Base-by-base conservation (phyloP, 768 basidiomycete genomes). In the Naganishia kalamii region DNA sequence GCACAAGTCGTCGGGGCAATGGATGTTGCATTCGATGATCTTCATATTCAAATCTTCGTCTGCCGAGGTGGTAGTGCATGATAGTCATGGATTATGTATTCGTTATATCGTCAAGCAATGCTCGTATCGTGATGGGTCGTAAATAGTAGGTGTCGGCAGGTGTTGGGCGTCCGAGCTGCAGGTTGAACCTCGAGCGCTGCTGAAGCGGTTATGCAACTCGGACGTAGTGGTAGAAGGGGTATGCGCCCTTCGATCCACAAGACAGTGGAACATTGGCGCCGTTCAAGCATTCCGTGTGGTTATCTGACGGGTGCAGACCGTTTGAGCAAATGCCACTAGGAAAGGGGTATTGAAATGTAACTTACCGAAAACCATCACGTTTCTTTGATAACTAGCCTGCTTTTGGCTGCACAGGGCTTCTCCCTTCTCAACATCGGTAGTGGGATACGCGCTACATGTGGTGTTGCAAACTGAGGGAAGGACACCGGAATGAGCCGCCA, bases 151-250 rank as follows among this genome's bases (percentile, higher is more conserved):
- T n/a, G n/a, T n/a, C n/a, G n/a, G n/a, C n/a, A n/a, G n/a, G n/a
- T n/a, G n/a, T n/a, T n/a, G 11, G 40, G 40, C 40, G 19, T 19
- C 40, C 11, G 11, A 10, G 19, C 40, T 41, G 19, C 10, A 41
- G 11, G 40, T 41, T 41, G 11, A 10, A 41, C 11, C 19, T 19
- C 11, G 19, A 10, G 11, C 40, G 40, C 11, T 41, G 40, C 11
- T 41, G 11, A 19, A 19, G 8, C 19, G 50, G 4, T 37, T n/a
- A 54, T 21, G 52, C 35, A 4, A 54, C 52, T 35, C 52, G 52
- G 25, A 54, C 52, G 52, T 54, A 54, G n/a, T 54, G 52, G 35
- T 54, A 54, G 52, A 54, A 54, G 7, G 52, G 52, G 21, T 37
- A 54, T 15, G 52, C 52, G 8, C 52, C 52, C 6, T 32, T 35